Evolutionary conservation across 192 early-diverging fungal species (phyloP).

Genomic region (Gigaspora rosea): DNA sequence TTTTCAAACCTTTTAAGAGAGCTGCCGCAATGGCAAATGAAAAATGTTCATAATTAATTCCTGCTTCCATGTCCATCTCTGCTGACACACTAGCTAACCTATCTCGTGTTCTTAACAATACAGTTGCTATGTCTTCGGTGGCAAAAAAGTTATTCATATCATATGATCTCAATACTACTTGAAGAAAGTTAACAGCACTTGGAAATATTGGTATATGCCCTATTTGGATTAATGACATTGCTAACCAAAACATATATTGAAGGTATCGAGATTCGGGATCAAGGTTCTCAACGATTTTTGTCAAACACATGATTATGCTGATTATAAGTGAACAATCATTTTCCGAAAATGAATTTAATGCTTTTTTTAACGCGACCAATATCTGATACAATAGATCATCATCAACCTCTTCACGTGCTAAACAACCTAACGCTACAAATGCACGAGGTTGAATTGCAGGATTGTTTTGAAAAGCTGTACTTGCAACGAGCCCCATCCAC

Average conservation of each 20-base stretch:
- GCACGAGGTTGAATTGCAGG: constrained; percentile 93
- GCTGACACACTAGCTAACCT: constrained; percentile 68
- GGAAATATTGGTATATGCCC: constrained; percentile 78
- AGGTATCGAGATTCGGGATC: constrained; percentile 81
- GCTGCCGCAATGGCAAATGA: constrained; percentile 80
- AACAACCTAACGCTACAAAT: constrained; percentile 85
- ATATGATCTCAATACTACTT: constrained; percentile 72
- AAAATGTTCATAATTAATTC: constrained; percentile 87
- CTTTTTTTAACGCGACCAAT: constrained; percentile 82
- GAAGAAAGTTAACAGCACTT: constrained; percentile 67
- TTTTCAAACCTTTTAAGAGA: constrained; percentile 81
- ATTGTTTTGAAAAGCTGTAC: constrained; percentile 92
- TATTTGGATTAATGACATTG: constrained; percentile 82
- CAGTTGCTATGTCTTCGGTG: constrained; percentile 66
- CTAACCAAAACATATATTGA: constrained; percentile 88
- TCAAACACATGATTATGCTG: constrained; percentile 88
- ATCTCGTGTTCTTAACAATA: constrained; percentile 70
- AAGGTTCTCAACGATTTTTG: constrained; percentile 81
- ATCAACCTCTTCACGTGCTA: constrained; percentile 88
- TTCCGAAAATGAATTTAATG: constrained; percentile 83
- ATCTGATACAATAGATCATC: constrained; percentile 92
- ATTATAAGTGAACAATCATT: constrained; percentile 76
- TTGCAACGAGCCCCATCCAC: constrained; percentile 90
- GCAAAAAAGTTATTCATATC: constrained; percentile 73
- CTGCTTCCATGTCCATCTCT: constrained; percentile 71